Conservation (phyloP, 2,329 filamentous ascomycete species). For the Sporothrix brunneoviolacea region DNA sequence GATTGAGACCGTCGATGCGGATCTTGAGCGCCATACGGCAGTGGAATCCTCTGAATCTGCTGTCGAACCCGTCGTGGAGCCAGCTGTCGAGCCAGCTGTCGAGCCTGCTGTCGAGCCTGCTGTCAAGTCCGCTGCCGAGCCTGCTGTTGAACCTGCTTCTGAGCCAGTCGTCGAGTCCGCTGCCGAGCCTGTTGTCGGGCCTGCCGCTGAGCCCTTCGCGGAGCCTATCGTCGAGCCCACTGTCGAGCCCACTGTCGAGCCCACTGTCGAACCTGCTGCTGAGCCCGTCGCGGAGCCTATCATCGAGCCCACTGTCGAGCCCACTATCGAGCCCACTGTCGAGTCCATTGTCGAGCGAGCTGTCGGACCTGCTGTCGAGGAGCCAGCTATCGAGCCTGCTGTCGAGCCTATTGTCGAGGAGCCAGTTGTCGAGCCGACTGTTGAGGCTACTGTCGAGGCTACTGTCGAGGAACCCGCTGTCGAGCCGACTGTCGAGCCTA, state of each 20-base stretch:
- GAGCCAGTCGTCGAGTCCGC: not conserved
- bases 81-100: not conserved
- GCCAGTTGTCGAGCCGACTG: not conserved
- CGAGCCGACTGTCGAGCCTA: not conserved
- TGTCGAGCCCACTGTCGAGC: not conserved
- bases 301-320: not conserved
- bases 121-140: slow-evolving; percentile 12
- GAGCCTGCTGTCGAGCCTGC: not conserved
- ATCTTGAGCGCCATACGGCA: too few species aligned
- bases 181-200: not conserved
- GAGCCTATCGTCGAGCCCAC: not conserved
- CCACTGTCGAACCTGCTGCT: not conserved
- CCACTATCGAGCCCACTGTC: not conserved
- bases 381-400: not conserved
- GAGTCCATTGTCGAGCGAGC: not conserved
- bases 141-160: slow-evolving; percentile 6
- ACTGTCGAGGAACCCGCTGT: not conserved
- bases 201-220: not conserved
- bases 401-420: not conserved
- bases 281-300: not conserved
- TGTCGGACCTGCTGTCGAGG: not conserved
- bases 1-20: not conserved
- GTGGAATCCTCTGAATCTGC: too few species aligned
- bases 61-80: not conserved
- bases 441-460: not conserved